phyloP scores from a whole-genome alignment of 495 filamentous ascomycete genomes.

The Rhypophila decipiens region DNA sequence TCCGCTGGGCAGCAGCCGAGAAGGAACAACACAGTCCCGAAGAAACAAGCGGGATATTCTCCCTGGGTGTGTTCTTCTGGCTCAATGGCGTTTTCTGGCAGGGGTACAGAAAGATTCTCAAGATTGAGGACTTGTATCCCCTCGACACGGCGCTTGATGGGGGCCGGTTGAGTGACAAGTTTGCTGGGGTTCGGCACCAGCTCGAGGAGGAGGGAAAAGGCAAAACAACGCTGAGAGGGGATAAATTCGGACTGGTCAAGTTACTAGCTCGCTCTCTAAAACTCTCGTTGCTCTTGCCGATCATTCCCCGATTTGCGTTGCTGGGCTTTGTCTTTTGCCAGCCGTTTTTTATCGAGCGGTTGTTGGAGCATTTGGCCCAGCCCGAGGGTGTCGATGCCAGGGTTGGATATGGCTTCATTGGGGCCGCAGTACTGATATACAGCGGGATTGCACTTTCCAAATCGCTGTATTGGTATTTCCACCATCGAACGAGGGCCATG shows the following conservation, averaged over 20 bases:
- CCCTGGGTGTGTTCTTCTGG: constrained; percentile 51
- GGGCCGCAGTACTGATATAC: constrained; percentile 52
- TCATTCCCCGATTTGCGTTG: constrained; percentile 30
- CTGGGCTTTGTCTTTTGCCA: constrained; percentile 56
- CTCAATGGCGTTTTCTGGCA: constrained; percentile 47
- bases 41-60: constrained; percentile 48
- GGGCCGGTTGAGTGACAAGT: constrained; percentile 12
- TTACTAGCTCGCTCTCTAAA: constrained; percentile 10
- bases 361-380: constrained; percentile 32
- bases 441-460: constrained; percentile 49
- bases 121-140: constrained; percentile 39
- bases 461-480: constrained; percentile 45
- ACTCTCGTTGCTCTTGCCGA: constrained; percentile 14
- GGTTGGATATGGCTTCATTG: constrained; percentile 53
- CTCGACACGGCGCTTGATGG: constrained; percentile 43
- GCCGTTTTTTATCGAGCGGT: constrained; percentile 51
- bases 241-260: constrained; percentile 9
- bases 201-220: not conserved
- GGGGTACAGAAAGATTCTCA: constrained; percentile 38
- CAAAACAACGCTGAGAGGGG: not conserved
- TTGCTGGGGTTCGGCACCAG: not conserved
- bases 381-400: constrained; percentile 33
- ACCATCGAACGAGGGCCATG: constrained; percentile 42
- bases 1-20: constrained; percentile 19
- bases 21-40: constrained; percentile 44